These are phyloP conservation scores for Umbelopsis sp. DNA, from an alignment of 371 early-diverging fungal genomes.

Conservation along the genomic window DNA sequence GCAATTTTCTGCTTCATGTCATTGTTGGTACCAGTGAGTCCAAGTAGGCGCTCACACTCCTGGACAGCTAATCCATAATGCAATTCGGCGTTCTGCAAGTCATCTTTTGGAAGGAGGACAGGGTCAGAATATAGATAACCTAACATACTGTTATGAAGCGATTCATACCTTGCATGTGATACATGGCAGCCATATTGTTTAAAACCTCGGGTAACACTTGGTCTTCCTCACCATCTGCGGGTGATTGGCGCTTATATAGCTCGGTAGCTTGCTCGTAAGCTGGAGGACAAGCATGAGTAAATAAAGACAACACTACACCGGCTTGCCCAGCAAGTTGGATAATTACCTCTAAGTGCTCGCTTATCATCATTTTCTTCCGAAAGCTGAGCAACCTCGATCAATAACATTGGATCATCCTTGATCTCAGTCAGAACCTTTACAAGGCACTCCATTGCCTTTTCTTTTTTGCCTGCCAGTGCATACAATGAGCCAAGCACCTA, in stretches of 20 bases:
- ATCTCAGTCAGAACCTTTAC: slow-evolving; percentile 57
- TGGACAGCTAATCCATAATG: slow-evolving; percentile 45
- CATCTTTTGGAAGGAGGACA: slow-evolving; percentile 13
- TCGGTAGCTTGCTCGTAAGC: slow-evolving; percentile 42
- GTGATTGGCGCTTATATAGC: slow-evolving; percentile 23
- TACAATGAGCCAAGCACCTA: slow-evolving; percentile 66
- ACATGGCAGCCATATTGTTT: slow-evolving; percentile 83
- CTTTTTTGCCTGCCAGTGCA: slow-evolving; percentile 65
- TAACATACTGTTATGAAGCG: no score
- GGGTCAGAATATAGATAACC: not conserved
- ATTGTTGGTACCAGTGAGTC: slow-evolving; percentile 25
- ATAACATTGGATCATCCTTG: slow-evolving; percentile 58
- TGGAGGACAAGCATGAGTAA: slow-evolving; percentile 2
- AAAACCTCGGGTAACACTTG: slow-evolving; percentile 68
- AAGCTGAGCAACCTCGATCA: slow-evolving; percentile 65
- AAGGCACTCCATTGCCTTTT: slow-evolving; percentile 66
- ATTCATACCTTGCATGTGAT: slow-evolving; percentile 55
- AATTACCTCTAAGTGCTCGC: slow-evolving; percentile 59
- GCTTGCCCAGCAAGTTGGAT: slow-evolving; percentile 26
- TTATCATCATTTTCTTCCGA: slow-evolving; percentile 59
- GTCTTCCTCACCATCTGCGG: slow-evolving; percentile 25
- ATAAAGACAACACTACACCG: no score
- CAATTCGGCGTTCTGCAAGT: slow-evolving; percentile 35
- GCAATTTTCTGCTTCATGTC: not conserved
- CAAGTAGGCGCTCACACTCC: slow-evolving; percentile 32